Base-by-base conservation (phyloP, 2,329 filamentous ascomycete species). In the Penicillium italicum region DNA sequence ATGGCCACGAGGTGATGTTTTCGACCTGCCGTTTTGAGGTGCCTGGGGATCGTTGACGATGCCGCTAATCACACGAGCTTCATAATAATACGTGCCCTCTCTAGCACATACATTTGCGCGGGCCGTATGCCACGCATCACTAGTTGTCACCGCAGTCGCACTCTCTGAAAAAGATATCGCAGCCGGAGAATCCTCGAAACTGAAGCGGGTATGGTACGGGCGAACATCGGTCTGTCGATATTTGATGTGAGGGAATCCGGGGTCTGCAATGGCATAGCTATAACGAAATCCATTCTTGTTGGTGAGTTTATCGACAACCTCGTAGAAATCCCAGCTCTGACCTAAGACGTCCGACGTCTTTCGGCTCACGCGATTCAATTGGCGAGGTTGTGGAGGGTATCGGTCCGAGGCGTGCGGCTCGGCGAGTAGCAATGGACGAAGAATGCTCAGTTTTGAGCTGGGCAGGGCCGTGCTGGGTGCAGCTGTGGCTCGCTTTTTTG, bases 21-120 rank as follows among this genome's bases (percentile, higher is more conserved):
- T 55, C 9, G 67, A 48, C 38, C 53, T 62, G n/a, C 61, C 63
- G 49, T 63, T 67, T 12, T 61, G 60, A 26, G 64, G 34, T 22
- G 48, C 51, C 46, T 66, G 58, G 12, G 66, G 46, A 18, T 66
- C 62, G 42, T 69, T 68, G 42, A 73, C 62, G 41, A 76, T 69
- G 7, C 94, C 94, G 62, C 86, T 85, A 10, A 92, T 87, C 51
- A 99, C 85, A 68, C 89, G 92, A 73, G 93, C 91, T 75, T 99
- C 94, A 80, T 91, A 99, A 73, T 95, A 99, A 80, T 90, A 91
- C 31, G 89, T 84, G 0, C 94, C 94, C 73, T 97, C 90, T 43
- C 94, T 82, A 5, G 92, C 89, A 24, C 89, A 91, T 0, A 97
- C 88, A 66, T 99, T 99, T 12, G 90, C 91, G 37, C 93, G 85